These are phyloP conservation scores for Capsella bursapastoris DNA, from an alignment of 345 rosid species.

Conservation along the genomic window DNA sequence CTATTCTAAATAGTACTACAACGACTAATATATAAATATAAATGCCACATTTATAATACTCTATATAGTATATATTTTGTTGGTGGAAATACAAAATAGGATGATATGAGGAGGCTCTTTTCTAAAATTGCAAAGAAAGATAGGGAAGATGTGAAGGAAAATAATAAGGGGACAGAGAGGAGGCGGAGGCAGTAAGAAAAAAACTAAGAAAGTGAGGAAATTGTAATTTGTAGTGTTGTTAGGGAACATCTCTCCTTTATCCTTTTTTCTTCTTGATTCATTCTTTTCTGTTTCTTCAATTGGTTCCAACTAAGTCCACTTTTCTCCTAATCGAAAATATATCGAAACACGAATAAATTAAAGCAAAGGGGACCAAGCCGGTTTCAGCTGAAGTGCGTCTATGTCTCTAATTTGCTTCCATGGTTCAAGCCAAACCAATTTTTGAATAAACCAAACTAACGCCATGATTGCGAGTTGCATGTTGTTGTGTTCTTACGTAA, in stretches of 20 bases:
- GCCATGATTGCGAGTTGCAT: background rate
- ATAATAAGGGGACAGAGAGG: constrained; percentile 39
- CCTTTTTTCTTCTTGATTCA: background rate
- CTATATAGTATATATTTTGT: background rate
- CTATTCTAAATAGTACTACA: background rate
- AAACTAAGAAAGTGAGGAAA: constrained; percentile 6
- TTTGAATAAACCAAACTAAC: background rate
- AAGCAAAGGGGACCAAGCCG: constrained; percentile 11
- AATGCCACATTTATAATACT: constrained; percentile 6
- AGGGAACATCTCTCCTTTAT: constrained; percentile 45
- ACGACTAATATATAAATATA: background rate
- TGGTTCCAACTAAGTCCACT: constrained; percentile 6
- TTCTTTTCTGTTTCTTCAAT: constrained; percentile 8
- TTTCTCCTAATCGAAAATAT: background rate
- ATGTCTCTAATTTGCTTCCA: constrained; percentile 7
- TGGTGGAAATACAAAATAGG: background rate
- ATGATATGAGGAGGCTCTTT: background rate
- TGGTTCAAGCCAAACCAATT: constrained; percentile 14
- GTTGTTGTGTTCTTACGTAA: background rate
- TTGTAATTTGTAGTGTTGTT: constrained; percentile 39
- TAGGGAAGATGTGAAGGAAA: background rate
- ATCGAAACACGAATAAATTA: background rate
- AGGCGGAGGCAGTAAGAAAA: constrained; percentile 43
- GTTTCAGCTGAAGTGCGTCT: constrained; percentile 4
- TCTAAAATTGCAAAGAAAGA: background rate